Evolutionary conservation across 2,329 filamentous ascomycete species (phyloP), one percentile per base, ranked within the genome.

Genomic region (Paecilomyces fulvus): DNA sequence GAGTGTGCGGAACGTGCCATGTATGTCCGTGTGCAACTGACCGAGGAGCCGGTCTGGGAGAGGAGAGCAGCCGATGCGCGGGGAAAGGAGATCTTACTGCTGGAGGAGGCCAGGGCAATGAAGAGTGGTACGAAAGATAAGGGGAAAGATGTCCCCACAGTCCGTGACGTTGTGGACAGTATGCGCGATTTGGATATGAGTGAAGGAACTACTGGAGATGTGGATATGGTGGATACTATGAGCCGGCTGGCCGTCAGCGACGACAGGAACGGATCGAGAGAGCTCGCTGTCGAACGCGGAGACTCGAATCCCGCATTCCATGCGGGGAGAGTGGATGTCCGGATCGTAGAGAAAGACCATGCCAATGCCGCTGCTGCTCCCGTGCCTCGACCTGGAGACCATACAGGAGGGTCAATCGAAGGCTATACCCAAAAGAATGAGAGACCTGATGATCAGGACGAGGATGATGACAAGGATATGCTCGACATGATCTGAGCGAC

Each of bases 21-120:
- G 62, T 96, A 91, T 71, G 80, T 97, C 64, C 89, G 91, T 67
- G 88, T 95, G 23, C 94, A 99, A 77, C 81, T 97, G 43, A 87
- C 83, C 61, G 88, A 94, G 67, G 86, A 88, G 60, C 90, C 91
- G 0, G 89, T 89, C 0, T 96, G 92, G 90, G 84, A 94, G 72
- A 80, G 92, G 54, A 82, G 81, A 4, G 84, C 82, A 3, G 80
- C 63, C 28, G 68, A 67, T 51, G 56, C 58, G 10, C 62, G 80
- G 30, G 75, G 75, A 1, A 77, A 80, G 46, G 69, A 77, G 49
- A 82, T 90, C 59, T 80, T 87, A 33, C 67, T 90, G 33, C 71
- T 87, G 1, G 84, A 90, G 55, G 90, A 95, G 70, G 82, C 63
- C 5, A 67, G 71, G 48, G 61, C 63, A 3, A 59, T 46, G 28